phyloP scores from a whole-genome alignment of 495 filamentous ascomycete species.

The Penicillium canescens region DNA sequence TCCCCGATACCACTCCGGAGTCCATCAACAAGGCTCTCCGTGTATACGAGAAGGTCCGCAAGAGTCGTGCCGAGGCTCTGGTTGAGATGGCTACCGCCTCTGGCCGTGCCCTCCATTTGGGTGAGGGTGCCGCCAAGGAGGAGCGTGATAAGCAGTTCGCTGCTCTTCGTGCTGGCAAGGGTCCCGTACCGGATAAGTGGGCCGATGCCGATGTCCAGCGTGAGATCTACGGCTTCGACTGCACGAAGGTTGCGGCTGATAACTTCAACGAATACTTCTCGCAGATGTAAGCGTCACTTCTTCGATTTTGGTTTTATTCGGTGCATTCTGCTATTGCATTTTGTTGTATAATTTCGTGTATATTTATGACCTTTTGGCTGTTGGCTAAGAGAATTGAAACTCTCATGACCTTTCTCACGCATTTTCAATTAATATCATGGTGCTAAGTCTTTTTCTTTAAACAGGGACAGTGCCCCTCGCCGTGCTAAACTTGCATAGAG shows the following conservation, averaged over 20 bases:
- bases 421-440: neutral
- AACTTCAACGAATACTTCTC: constrained; percentile 60
- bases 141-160: constrained; percentile 73
- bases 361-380: constrained; percentile 1
- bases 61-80: constrained; percentile 66
- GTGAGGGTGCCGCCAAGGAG: constrained; percentile 72
- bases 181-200: constrained; percentile 75
- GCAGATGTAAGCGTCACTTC: constrained; percentile 28
- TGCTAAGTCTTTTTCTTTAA: neutral
- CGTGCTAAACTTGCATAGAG: constrained; percentile 11
- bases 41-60: constrained; percentile 72
- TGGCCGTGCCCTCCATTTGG: constrained; percentile 69
- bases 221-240: constrained; percentile 74
- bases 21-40: constrained; percentile 64
- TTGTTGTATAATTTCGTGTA: constrained; percentile 2
- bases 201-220: constrained; percentile 76
- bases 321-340: neutral
- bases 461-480: constrained; percentile 7
- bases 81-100: constrained; percentile 70
- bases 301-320: neutral
- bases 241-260: constrained; percentile 59
- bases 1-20: constrained; percentile 53
- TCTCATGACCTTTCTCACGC: neutral
- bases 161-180: constrained; percentile 57
- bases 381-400: neutral